These are phyloP conservation scores for Talaromyces pinophilus DNA, from an alignment of 2,329 filamentous ascomycete genomes.

Conservation along the genomic window DNA sequence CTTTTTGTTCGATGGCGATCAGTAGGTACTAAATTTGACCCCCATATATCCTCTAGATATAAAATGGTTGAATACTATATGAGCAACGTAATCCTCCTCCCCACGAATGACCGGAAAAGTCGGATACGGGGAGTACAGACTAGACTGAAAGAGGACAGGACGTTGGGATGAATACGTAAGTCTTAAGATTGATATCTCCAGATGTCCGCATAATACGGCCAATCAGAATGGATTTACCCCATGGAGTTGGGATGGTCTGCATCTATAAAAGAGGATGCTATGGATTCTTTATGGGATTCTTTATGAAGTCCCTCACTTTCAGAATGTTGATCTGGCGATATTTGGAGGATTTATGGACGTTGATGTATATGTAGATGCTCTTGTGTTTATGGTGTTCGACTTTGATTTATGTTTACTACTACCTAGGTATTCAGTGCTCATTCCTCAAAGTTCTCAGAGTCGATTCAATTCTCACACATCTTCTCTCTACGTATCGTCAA, in stretches of 20 bases:
- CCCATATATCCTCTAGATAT: neutral
- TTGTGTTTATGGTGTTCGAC: neutral
- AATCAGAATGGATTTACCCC: neutral
- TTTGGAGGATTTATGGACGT: neutral
- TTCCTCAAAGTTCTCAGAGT: neutral
- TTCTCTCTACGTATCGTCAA: neutral
- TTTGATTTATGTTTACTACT: neutral
- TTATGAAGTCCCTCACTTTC: neutral
- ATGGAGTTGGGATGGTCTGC: neutral
- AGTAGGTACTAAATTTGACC: too few relatives aligned
- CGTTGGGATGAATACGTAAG: neutral
- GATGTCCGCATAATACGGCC: neutral
- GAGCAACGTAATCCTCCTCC: neutral
- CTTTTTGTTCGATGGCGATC: neutral
- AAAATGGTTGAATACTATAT: neutral
- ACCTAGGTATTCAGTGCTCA: neutral
- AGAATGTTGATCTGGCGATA: neutral
- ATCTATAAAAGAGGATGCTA: too few relatives aligned
- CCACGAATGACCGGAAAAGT: neutral
- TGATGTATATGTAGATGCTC: neutral
- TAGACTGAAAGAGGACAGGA: neutral
- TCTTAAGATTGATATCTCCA: neutral
- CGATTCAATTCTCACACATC: neutral
- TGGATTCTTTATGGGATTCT: too few relatives aligned
- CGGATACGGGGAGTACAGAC: neutral